These are phyloP conservation scores for Dioscorea dumetorum DNA, from an alignment of 106 monocot genomes.

Conservation along the genomic window DNA sequence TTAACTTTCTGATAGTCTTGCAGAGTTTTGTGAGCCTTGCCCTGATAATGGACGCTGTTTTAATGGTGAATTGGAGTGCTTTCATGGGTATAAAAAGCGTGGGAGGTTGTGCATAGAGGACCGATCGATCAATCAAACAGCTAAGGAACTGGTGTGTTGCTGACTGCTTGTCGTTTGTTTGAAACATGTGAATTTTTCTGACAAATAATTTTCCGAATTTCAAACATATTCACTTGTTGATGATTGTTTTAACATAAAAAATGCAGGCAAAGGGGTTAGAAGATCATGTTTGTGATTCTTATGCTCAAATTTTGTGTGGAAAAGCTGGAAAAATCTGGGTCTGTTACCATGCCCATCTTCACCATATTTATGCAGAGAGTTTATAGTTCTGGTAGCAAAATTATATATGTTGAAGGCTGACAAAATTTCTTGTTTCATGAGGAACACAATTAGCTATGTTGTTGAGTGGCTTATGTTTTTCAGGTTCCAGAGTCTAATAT, in stretches of 20 bases:
- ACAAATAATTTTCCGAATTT: background rate
- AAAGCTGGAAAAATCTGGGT: slow-evolving; percentile 78
- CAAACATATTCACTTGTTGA: background rate
- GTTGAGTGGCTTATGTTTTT: slow-evolving; percentile 9
- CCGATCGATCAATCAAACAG: slow-evolving; percentile 39
- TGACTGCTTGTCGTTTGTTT: background rate
- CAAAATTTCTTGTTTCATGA: background rate
- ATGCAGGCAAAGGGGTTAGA: slow-evolving; percentile 66
- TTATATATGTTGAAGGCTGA: background rate
- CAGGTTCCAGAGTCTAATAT: slow-evolving; percentile 75
- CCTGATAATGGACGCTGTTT: slow-evolving; percentile 67
- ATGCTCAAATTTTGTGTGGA: slow-evolving; percentile 60
- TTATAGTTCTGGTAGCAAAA: slow-evolving; percentile 27
- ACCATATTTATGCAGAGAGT: slow-evolving; percentile 34
- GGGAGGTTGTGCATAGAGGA: slow-evolving; percentile 75
- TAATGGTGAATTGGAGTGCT: slow-evolving; percentile 52
- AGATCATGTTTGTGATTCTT: slow-evolving; percentile 40
- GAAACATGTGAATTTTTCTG: background rate
- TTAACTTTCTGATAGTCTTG: background rate
- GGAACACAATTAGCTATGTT: background rate
- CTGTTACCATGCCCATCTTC: slow-evolving; percentile 44
- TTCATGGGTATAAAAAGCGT: slow-evolving; percentile 63
- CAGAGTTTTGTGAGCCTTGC: slow-evolving; percentile 84
- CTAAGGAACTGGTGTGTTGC: slow-evolving; percentile 50
- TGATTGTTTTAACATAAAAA: background rate